phyloP scores from a whole-genome alignment of 2,329 filamentous ascomycete species.

The Dendryphion nanum region DNA sequence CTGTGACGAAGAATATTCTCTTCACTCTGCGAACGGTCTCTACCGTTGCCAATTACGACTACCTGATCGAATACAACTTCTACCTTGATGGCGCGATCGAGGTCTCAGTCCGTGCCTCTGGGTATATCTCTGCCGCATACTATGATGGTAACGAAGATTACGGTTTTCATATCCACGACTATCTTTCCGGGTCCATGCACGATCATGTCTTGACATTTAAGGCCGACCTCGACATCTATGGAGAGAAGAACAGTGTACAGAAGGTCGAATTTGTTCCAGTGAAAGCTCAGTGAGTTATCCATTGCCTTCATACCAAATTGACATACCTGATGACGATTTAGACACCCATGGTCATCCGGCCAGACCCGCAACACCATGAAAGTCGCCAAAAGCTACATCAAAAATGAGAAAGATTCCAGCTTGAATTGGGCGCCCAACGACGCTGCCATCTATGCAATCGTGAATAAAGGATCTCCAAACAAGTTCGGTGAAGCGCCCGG shows the following conservation, averaged over 20 bases:
- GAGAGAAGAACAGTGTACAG: conserved; percentile 35
- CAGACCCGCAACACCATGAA: conserved; percentile 49
- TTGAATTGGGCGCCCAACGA: conserved; percentile 51
- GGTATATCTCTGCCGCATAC: conserved; percentile 16
- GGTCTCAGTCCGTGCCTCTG: conserved; percentile 14
- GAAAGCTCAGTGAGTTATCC: conserved; percentile 35
- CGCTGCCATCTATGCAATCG: conserved; percentile 47
- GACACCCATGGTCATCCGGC: neutral
- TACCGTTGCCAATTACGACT: conserved; percentile 42
- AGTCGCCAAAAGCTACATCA: conserved; percentile 43
- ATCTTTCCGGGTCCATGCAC: conserved; percentile 30
- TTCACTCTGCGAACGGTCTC: conserved; percentile 47
- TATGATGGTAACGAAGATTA: conserved; percentile 24
- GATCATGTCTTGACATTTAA: conserved; percentile 46
- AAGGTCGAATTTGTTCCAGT: conserved; percentile 41
- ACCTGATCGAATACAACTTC: conserved; percentile 12
- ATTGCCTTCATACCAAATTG: too few relatives aligned
- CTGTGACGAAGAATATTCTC: conserved; percentile 22
- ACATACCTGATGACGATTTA: too few relatives aligned
- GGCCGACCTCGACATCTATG: conserved; percentile 41
- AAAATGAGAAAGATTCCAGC: conserved; percentile 35
- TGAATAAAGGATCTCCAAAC: conserved; percentile 53
- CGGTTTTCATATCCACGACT: conserved; percentile 36
- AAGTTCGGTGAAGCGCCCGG: conserved; percentile 53
- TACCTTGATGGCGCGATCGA: conserved; percentile 15